Percentiles rank a stretch among this genome's conserved stretches.
These are phyloP conservation scores for Hypoxylon lenormandii DNA, from an alignment of 495 filamentous ascomycete species.

Conservation along the genomic window DNA sequence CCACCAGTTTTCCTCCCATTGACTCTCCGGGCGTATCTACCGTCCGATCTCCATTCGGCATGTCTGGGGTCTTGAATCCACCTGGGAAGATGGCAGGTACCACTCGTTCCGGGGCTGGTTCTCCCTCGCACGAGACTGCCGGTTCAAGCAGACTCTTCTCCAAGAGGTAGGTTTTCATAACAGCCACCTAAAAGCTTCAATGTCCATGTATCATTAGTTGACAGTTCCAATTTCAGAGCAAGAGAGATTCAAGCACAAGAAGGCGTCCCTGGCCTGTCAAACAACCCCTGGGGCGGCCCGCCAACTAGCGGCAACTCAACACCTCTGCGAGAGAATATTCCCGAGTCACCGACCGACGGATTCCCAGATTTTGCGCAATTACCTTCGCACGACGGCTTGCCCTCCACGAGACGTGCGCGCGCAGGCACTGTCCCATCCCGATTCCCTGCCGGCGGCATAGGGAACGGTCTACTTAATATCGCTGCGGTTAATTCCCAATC, in stretches of 20 bases:
- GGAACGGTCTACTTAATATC: conserved; percentile 68
- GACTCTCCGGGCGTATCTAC: conserved; percentile 77
- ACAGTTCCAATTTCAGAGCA: conserved; percentile 68
- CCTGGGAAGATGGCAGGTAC: conserved; percentile 76
- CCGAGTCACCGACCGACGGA: conserved; percentile 95
- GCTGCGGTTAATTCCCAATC: conserved; percentile 80
- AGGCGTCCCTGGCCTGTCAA: conserved; percentile 74
- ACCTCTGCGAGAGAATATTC: conserved; percentile 94
- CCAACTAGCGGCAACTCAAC: conserved; percentile 96
- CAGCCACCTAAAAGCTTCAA: not conserved
- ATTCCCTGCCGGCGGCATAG: conserved; percentile 77
- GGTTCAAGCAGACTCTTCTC: conserved; percentile 79
- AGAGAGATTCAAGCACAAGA: conserved; percentile 98
- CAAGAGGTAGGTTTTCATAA: conserved; percentile 77
- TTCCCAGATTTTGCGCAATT: conserved; percentile 87
- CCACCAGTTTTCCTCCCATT: conserved; percentile 85
- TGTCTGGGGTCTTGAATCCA: conserved; percentile 71
- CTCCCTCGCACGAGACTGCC: conserved; percentile 91
- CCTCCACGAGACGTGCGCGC: conserved; percentile 74
- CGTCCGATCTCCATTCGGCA: conserved; percentile 79
- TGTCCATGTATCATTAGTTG: conserved; percentile 18
- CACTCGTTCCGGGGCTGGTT: conserved; percentile 89
- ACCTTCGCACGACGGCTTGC: conserved; percentile 68
- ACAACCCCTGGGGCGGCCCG: conserved; percentile 88
- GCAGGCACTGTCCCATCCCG: conserved; percentile 97